These are phyloP conservation scores for Botrytis sinoallii DNA, from an alignment of 2,329 filamentous ascomycete genomes.

Conservation along the genomic window DNA sequence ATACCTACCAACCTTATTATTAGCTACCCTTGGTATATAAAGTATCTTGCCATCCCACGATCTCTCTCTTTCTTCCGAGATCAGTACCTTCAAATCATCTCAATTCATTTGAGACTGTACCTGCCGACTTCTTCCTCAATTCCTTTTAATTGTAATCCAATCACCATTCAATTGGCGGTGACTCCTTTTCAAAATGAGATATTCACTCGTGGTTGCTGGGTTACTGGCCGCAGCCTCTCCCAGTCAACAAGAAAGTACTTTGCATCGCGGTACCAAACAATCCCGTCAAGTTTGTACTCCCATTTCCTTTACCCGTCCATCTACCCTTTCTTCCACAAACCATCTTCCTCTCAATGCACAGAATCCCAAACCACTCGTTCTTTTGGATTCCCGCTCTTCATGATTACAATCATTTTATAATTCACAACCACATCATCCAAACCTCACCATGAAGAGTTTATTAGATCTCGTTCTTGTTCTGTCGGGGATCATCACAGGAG, in stretches of 20 bases:
- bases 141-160: neutral
- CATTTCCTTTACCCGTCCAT: neutral
- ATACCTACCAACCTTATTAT: neutral
- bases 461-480: constrained; percentile 14
- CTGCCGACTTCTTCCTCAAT: neutral
- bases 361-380: neutral
- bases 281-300: neutral
- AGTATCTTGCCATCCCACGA: neutral
- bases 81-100: neutral
- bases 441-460: constrained; percentile 3
- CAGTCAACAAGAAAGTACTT: constrained; percentile 7
- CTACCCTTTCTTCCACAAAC: neutral
- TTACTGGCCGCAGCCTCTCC: neutral
- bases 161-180: neutral
- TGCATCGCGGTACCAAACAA: neutral
- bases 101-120: neutral
- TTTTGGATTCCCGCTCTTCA: neutral
- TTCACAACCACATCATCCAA: neutral
- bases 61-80: too few species aligned
- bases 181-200: neutral
- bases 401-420: neutral
- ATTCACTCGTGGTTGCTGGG: constrained; percentile 6
- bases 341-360: neutral
- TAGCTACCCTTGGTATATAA: neutral
- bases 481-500: neutral